Evolutionary conservation across 352 stramenopile species (phyloP).

Genomic region (Phytophthora agathidicida): DNA sequence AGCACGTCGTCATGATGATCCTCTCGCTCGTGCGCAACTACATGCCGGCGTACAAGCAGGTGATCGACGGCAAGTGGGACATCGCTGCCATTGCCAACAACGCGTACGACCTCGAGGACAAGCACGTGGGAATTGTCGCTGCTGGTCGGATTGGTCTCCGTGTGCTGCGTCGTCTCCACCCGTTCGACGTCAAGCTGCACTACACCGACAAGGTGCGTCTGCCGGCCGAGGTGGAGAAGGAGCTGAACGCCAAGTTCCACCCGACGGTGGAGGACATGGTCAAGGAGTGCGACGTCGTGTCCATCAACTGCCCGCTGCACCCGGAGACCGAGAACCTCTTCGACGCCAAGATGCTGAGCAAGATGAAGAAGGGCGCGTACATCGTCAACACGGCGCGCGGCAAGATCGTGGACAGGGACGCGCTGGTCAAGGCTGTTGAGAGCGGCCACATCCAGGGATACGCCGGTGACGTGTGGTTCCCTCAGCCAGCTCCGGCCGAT

Average conservation of each 20-base stretch:
- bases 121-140: conserved; percentile 44
- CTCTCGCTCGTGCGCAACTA: conserved; percentile 53
- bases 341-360: conserved; percentile 56
- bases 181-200: conserved; percentile 58
- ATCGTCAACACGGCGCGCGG: conserved; percentile 87
- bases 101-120: conserved; percentile 51
- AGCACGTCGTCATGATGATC: conserved; percentile 58
- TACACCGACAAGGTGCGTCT: conserved; percentile 55
- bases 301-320: conserved; percentile 78
- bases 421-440: conserved; percentile 39
- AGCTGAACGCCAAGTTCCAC: conserved; percentile 47
- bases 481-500: conserved; percentile 70
- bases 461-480: conserved; percentile 80
- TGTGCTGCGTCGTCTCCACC: conserved; percentile 41
- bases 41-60: conserved; percentile 49
- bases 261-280: conserved; percentile 48
- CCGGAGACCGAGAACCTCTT: conserved; percentile 71
- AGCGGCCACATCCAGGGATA: conserved; percentile 40
- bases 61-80: conserved; percentile 47
- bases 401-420: conserved; percentile 79
- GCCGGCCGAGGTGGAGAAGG: conserved; percentile 43
- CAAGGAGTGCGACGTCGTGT: conserved; percentile 70
- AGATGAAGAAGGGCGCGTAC: conserved; percentile 70
- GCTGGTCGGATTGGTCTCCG: conserved; percentile 45
- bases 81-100: conserved; percentile 43